Evolutionary conservation across 768 basidiomycete genomes (phyloP), one percentile per base, ranked within the genome.

Genomic region (Suillus subaureus): DNA sequence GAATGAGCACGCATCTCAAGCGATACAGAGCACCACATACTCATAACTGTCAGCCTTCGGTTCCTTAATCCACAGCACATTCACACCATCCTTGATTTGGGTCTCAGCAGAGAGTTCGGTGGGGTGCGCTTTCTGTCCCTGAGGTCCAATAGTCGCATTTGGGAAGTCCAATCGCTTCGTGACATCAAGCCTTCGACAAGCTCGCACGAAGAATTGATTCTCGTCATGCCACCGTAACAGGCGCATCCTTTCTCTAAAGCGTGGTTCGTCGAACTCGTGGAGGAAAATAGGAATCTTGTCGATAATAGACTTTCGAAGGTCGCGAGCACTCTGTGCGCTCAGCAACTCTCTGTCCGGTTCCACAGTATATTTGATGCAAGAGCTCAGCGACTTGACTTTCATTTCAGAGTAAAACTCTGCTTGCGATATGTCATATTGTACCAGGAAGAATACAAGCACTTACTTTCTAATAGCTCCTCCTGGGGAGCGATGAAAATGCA

Each of bases 401-500:
- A 97, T 81, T 39, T 81, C 78, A 1, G 81, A 73, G 73, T 96
- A 97, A 71, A 97, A 91, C 2, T 78, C 90, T 90, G 62, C 40
- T 31, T 18, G 28, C 18, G 28, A 42, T 60, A 42, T 42, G 18
- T 31, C 16, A 60, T 18, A 21, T 28, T 28, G 18, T 23, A 28
- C 18, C 58, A 28, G 26, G 42, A 28, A 60, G 26, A n/a, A 26
- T 26, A 9, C 6, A 42, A 26, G 12, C 15, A 40, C 70, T 65
- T 66, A 91, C 88, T 86, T 87, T 97, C 96, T 8, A 97, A 81
- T 4, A 92, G 82, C 70, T 96, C 93, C 75, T 97, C 95, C 74
- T 95, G 91, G 1, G 92, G 90, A 5, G 90, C 91, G 13, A 83
- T 85, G 69, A 88, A 91, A 9, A 96, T 77, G 7, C 82, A 81